Evolutionary conservation across 352 stramenopile species (phyloP).

Genomic region (Pythium phragmiticola): DNA sequence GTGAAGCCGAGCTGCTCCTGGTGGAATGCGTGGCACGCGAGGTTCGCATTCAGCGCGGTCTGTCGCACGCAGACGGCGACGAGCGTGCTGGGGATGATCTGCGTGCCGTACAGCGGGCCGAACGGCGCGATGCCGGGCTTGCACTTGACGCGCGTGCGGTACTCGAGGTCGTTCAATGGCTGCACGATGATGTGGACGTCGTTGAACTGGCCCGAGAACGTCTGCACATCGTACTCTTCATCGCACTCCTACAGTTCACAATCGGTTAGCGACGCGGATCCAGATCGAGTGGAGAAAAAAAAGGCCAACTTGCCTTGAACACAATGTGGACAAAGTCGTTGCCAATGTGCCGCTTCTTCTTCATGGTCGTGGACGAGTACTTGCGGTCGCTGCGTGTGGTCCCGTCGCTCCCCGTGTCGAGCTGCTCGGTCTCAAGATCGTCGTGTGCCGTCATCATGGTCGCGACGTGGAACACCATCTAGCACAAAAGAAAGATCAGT

Average conservation of each 20-base stretch:
- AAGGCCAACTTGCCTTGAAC: conserved; percentile 44
- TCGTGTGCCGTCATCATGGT: conserved; percentile 72
- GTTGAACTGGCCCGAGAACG: conserved; percentile 82
- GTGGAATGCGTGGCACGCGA: conserved; percentile 81
- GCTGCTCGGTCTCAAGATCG: conserved; percentile 7
- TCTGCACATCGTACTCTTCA: conserved; percentile 71
- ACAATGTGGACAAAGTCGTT: conserved; percentile 89
- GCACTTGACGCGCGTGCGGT: conserved; percentile 65
- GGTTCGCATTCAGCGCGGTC: conserved; percentile 81
- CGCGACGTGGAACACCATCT: conserved; percentile 87
- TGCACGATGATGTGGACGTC: conserved; percentile 87
- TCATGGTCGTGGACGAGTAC: conserved; percentile 32
- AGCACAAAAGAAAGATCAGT: background rate
- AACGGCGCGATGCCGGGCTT: conserved; percentile 77
- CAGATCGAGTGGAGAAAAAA: background rate
- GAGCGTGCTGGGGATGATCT: conserved; percentile 61
- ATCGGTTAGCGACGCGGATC: background rate
- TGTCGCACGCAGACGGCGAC: conserved; percentile 71
- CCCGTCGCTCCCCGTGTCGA: background rate
- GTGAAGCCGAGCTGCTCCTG: conserved; percentile 80
- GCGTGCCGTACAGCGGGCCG: conserved; percentile 67
- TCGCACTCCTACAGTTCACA: conserved; percentile 52
- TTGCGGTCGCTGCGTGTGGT: conserved; percentile 3
- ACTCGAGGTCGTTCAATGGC: conserved; percentile 72
- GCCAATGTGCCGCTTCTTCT: conserved; percentile 88